A percentile compares a stretch with the other conserved stretches of the same genome.
phyloP scores from a whole-genome alignment of 345 rosid species.

The Melaleuca quinquenervia region DNA sequence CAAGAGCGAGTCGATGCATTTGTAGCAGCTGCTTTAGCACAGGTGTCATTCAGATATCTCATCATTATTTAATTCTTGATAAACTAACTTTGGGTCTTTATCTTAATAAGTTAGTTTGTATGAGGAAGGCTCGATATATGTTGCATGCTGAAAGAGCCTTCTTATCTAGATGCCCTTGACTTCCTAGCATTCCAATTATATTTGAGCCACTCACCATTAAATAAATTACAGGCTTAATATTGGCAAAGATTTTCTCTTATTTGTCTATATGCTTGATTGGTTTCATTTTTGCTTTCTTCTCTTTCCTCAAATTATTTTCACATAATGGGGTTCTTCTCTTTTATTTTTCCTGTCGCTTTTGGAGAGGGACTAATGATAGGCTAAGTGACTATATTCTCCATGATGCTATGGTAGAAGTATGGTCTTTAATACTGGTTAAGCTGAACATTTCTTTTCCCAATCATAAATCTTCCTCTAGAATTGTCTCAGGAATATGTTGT shows the following conservation, averaged over 20 bases:
- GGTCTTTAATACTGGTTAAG: not conserved
- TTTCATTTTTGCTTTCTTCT: not conserved
- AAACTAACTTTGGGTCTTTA: not conserved
- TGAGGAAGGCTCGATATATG: not conserved
- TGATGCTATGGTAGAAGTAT: not conserved
- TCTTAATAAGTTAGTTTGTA: not conserved
- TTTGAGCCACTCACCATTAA: not conserved
- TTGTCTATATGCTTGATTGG: not conserved
- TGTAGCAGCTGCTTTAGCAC: conserved; percentile 78
- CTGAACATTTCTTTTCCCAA: not conserved
- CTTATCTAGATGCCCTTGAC: not conserved
- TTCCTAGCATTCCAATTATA: not conserved
- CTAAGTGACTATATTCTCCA: not conserved
- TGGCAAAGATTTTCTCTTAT: not conserved
- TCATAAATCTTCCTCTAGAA: not conserved
- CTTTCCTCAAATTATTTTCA: not conserved
- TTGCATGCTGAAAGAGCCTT: not conserved
- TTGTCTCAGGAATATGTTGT: not conserved
- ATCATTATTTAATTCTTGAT: not conserved
- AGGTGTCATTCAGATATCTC: conserved; percentile 24
- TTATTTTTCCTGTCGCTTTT: not conserved
- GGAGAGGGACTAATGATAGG: not conserved
- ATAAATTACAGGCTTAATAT: not conserved
- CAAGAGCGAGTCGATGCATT: conserved; percentile 85
- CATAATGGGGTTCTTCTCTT: not conserved